Conservation (phyloP, 768 basidiomycete species). For the Porpolomopsis calyptriformis region DNA sequence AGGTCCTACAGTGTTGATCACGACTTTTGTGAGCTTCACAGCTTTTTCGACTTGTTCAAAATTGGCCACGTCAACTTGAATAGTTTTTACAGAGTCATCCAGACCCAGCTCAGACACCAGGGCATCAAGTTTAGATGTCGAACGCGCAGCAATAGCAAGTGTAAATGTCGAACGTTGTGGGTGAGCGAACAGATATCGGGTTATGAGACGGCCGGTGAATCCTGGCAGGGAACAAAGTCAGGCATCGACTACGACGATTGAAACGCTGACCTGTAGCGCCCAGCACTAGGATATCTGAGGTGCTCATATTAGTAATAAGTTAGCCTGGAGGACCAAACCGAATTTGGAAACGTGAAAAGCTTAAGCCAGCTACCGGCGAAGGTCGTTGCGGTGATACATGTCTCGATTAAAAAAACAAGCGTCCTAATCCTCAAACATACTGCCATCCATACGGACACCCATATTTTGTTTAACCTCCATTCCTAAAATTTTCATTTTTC, state of each 20-base stretch:
- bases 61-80: slow-evolving; percentile 53
- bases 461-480: slow-evolving; percentile 80
- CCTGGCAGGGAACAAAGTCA: slow-evolving; percentile 23
- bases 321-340: no score
- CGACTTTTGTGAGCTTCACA: slow-evolving; percentile 49
- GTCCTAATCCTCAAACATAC: slow-evolving; percentile 41
- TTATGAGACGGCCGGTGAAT: slow-evolving; percentile 60
- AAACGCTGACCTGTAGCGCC: neutral
- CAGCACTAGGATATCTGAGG: neutral
- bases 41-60: slow-evolving; percentile 40
- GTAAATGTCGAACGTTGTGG: slow-evolving; percentile 50
- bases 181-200: slow-evolving; percentile 56
- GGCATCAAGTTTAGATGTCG: slow-evolving; percentile 44
- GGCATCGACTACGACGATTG: neutral
- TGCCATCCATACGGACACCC: slow-evolving; percentile 81
- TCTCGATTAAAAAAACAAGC: neutral
- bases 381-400: neutral
- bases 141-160: slow-evolving; percentile 62
- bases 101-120: slow-evolving; percentile 39
- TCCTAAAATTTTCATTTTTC: slow-evolving; percentile 78
- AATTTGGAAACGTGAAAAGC: no score
- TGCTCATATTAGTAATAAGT: neutral
- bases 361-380: neutral
- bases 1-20: slow-evolving; percentile 72
- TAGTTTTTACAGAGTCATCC: slow-evolving; percentile 30